Conservation (phyloP, 2,329 filamentous ascomycete genomes). For the Ophiocordyceps camponoti-rufipedis region DNA sequence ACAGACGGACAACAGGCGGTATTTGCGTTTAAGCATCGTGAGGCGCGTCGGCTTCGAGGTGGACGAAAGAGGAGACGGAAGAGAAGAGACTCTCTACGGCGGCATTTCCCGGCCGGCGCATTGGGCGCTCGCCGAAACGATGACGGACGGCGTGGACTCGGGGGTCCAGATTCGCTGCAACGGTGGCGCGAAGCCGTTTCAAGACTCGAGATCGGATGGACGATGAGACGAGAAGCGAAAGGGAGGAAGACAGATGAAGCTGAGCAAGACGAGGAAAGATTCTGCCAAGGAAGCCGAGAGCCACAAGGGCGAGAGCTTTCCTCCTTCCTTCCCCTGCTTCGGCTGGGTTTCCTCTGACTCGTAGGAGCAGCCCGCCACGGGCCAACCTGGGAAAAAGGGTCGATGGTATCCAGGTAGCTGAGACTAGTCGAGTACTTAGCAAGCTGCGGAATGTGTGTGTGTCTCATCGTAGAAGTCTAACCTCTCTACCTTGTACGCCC, state of each 20-base stretch:
- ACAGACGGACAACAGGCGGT: slow-evolving; percentile 39
- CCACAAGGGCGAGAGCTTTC: background rate
- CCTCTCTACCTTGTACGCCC: too few relatives aligned
- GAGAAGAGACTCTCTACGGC: background rate
- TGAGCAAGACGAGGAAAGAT: background rate
- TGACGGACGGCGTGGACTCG: too few relatives aligned
- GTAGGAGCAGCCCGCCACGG: too few relatives aligned
- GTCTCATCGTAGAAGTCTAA: too few relatives aligned
- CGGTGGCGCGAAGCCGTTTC: background rate
- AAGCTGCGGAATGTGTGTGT: too few relatives aligned
- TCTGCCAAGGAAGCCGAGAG: background rate
- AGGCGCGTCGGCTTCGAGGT: background rate
- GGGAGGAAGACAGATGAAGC: background rate
- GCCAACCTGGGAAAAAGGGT: too few relatives aligned
- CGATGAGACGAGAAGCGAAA: background rate
- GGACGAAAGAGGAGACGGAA: background rate
- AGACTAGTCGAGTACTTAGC: too few relatives aligned
- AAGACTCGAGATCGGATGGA: background rate
- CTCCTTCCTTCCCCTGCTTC: too few relatives aligned
- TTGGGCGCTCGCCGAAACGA: background rate
- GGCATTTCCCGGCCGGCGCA: background rate
- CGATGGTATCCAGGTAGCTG: too few relatives aligned
- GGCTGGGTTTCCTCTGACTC: too few relatives aligned
- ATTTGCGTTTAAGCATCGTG: slow-evolving; percentile 41
- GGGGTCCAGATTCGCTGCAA: background rate